Base-by-base conservation (phyloP, 2,329 filamentous ascomycete genomes). In the Penicillium hesseltinei region DNA sequence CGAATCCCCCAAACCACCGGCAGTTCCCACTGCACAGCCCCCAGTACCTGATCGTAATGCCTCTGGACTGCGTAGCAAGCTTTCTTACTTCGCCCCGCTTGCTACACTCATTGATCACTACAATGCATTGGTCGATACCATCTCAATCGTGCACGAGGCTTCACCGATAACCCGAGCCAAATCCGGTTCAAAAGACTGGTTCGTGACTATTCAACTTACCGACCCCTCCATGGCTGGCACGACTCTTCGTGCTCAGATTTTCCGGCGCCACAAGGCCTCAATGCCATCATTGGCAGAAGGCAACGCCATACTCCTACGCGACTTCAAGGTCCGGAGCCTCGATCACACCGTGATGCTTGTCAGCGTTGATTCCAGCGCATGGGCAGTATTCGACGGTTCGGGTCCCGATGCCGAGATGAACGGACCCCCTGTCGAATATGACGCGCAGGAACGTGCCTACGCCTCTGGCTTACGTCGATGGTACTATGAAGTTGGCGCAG, bases 311-410 rank as follows among this genome's bases (percentile, higher is more conserved):
- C 66, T 81, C 2, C 70, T 81, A 9, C 73, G 78, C 15, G 72
- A 80, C 56, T 78, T 81, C 64, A 75, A 75, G 57, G 76, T 80
- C 9, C 71, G 75, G 40, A 77, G 69, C 56, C 66, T 72, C 48
- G 69, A 77, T 15, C 72, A 75, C 59, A 71, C 69, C 7, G 66
- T 77, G 51, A 72, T 73, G 57, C 69, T 81, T 3, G 61, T 77
- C 48, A 80, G 76, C 61, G 69, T 66, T 3, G 69, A 75, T 13
- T 70, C 70, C 17, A 80, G 78, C 56, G 72, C 78, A 11, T 81
- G 79, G 79, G 78, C 74, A 10, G 76, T 81, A 5, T 80, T 80
- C 61, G 60, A 66, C 38, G 62, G 62, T 39, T 62, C 62, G 11
- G 40, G 55, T n/a, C 64, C 67, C 11, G 64, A 72, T 23, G 65